A percentile compares a stretch with the other conserved stretches of the same genome.
These are phyloP conservation scores for Fraxinus americana DNA, from an alignment of 257 asterid genomes.

Conservation along the genomic window DNA sequence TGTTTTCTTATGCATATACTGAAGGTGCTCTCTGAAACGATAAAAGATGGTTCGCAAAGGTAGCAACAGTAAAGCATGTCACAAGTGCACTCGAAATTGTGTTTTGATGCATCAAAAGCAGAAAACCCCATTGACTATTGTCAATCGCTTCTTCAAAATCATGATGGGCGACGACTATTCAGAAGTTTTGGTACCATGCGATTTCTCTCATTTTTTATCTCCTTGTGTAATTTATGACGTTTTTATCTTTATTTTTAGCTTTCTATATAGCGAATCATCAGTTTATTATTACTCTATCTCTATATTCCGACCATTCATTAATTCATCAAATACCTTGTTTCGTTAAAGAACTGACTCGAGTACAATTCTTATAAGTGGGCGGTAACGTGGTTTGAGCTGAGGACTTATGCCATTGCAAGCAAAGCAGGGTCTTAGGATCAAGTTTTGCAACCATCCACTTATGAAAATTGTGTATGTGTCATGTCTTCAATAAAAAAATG, in stretches of 20 bases:
- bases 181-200: conserved; percentile 29
- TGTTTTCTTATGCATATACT: neutral
- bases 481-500: neutral
- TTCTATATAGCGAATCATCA: neutral
- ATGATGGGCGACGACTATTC: conserved; percentile 22
- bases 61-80: conserved; percentile 9
- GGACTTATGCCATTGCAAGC: neutral
- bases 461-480: neutral
- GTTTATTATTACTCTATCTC: neutral
- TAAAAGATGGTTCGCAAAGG: conserved; percentile 19
- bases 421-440: neutral
- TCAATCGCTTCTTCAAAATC: conserved; percentile 32
- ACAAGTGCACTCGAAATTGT: neutral
- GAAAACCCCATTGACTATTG: neutral
- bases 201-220: neutral
- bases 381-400: too few species aligned
- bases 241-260: neutral
- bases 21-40: neutral
- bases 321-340: neutral
- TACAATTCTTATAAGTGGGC: too few species aligned
- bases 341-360: neutral
- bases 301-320: neutral
- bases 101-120: conserved; percentile 3
- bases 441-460: neutral
- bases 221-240: neutral